Base-by-base conservation (phyloP, 1,284 basidiomycete genomes). In the Heterobasidion parviporum region DNA sequence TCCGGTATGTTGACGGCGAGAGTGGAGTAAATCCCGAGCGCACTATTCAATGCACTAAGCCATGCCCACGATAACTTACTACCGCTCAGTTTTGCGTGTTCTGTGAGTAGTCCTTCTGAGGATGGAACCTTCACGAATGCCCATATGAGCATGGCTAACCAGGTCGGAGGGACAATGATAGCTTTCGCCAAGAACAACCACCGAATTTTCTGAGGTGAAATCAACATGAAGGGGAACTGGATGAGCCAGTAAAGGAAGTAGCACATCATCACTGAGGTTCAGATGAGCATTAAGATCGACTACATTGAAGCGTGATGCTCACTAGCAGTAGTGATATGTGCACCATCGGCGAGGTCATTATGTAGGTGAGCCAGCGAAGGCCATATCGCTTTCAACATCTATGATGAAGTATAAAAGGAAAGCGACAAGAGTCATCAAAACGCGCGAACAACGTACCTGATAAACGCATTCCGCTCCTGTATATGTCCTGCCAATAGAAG, bases 211-310 rank as follows among this genome's bases (percentile, higher is more conserved):
- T 87, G 85, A 3, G 89, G 88, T 18, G 88, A 89, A 52, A 92
- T 73, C 53, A 92, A 73, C 72, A 89, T 78, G 66, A 91, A 80
- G 0, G 89, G 89, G 60, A 87, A 77, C 65, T 87, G 57, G 32
- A 87, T 71, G 18, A 85, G 68, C 89, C 88, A 92, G 72, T 83
- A 92, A 35, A 93, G 67, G 69, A 90, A 82, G 70, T 89, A 93
- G 65, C 84, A 89, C 70, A 88, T 79, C 67, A 89, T 78, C 8
- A 77, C 79, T 75, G 60, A 34, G 57, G 20, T 12, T 44, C 18
- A 48, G 32, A 49, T n/a, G 16, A 44, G 47, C 14, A 46, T 43
- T 45, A 3, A 52, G 54, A 53, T 26, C 26, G 26, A 26, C 26
- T 26, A 1, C 4, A 50, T 9, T 47, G 41, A 43, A n/a, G 46